A percentile compares a stretch with the other conserved stretches of the same genome.
Conservation (phyloP, 345 rosid species). For the Ceriops tagal region DNA sequence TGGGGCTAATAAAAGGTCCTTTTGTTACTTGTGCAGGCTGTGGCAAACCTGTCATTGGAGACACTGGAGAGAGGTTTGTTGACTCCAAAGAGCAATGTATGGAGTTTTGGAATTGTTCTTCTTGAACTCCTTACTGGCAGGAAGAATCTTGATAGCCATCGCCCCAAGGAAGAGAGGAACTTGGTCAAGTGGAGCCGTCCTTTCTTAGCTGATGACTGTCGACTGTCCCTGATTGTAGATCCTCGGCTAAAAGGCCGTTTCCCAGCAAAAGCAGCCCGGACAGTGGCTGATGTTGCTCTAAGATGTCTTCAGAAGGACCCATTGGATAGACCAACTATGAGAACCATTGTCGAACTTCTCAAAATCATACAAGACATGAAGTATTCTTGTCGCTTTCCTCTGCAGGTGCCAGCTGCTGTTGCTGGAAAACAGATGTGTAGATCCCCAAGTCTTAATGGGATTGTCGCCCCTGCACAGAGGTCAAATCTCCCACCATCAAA, state of each 20-base stretch:
- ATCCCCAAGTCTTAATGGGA: constrained; percentile 84
- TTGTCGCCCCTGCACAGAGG: constrained; percentile 50
- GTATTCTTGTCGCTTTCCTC: constrained; percentile 67
- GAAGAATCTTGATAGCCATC: constrained; percentile 73
- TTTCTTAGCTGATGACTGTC: constrained; percentile 73
- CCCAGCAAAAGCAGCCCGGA: constrained; percentile 72
- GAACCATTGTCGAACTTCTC: constrained; percentile 71
- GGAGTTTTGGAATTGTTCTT: constrained; percentile 92
- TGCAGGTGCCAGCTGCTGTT: constrained; percentile 65
- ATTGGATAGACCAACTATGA: constrained; percentile 87
- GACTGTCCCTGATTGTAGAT: constrained; percentile 88
- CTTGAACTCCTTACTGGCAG: constrained; percentile 88
- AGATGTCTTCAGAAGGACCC: constrained; percentile 88
- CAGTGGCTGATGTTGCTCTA: constrained; percentile 77
- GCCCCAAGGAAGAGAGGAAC: constrained; percentile 85
- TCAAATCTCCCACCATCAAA: constrained; percentile 63
- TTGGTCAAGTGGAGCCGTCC: constrained; percentile 92
- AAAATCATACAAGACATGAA: constrained; percentile 84
- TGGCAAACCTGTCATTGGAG: constrained; percentile 82
- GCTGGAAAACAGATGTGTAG: constrained; percentile 73
- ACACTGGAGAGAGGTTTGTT: constrained; percentile 82
- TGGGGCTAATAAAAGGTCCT: neutral
- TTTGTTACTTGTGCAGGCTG: constrained; percentile 42
- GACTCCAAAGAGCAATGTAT: constrained; percentile 96
- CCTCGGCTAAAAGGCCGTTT: constrained; percentile 86